Evolutionary conservation across 495 filamentous ascomycete genomes (phyloP), one percentile per base, ranked within the genome.

Genomic region (Aspergillus indologenus): DNA sequence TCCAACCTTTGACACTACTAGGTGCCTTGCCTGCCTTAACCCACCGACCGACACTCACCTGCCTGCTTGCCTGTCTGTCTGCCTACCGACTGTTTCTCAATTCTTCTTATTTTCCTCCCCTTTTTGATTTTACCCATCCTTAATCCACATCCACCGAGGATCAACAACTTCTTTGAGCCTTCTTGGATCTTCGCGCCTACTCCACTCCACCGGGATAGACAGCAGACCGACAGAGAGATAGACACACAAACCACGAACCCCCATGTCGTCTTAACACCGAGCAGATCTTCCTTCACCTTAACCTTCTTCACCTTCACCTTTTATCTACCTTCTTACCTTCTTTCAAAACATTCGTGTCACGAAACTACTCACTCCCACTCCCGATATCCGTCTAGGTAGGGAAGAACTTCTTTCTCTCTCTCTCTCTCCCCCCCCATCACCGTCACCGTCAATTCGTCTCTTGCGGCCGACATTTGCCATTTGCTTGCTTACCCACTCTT

Each of bases 211-310:
- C 58, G 58, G 42, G n/a, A n/a, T n/a, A n/a, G n/a, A n/a, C n/a
- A n/a, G 46, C 53, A 56, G 34, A 40, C 34, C 5, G 12, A 40
- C 34, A 8, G 5, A 11, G 6, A 8, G 12, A 40, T 15, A 8
- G 34, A 40, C 12, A 40, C 12, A 40, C 34, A 40, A 40, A 56
- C 56, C 34, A n/a, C 29, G 29, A n/a, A 17, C 55, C 26, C 68
- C 70, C 70, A 77, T 75, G 77, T 77, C 73, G 72, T 70, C 71
- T 57, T 78, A 79, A 67, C 59, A 63, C 51, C 9, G 9, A 29
- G 3, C 26, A 3, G 9, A 29, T 29, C 26, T 29, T 29, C 26
- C 26, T 29, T 29, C 9, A 29, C 26, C 9, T 29, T 29, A 3
- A 29, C 9, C 26, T 29, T 9, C 26, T 3, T 29, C 26, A n/a